Percentiles rank a stretch among this genome's conserved stretches.
These are phyloP conservation scores for Pinus tabuliformis DNA, from an alignment of 75 land plant species.

Conservation along the genomic window DNA sequence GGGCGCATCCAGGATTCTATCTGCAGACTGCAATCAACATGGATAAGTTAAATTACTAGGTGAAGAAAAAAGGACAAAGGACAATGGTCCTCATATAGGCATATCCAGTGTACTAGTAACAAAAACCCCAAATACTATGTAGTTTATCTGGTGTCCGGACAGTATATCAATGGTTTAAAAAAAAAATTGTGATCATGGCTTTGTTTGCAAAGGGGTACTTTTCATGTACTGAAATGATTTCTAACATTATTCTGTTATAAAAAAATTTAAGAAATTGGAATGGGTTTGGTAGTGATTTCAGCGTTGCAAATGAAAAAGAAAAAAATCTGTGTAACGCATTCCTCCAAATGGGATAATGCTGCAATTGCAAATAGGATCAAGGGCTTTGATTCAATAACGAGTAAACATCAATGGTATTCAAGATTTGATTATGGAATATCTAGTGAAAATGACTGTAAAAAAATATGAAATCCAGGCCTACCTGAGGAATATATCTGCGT, in stretches of 20 bases:
- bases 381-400: no score
- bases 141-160: neutral
- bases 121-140: no score
- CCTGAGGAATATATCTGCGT: neutral
- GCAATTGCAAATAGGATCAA: no score
- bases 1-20: constrained; percentile 82
- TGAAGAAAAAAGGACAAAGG: neutral
- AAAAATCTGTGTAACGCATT: no score
- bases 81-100: neutral
- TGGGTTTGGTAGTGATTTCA: no score
- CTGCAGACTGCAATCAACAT: constrained; percentile 40
- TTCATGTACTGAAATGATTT: no score
- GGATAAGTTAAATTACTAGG: neutral
- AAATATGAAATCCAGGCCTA: neutral
- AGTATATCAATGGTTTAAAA: neutral
- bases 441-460: neutral
- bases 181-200: neutral
- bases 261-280: no score
- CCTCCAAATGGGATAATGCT: no score
- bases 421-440: no score
- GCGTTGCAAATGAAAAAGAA: no score
- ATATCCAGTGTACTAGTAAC: neutral
- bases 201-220: neutral
- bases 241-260: no score
- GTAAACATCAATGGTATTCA: no score